These are phyloP conservation scores for Aspergillus nomiae DNA, from an alignment of 2,329 filamentous ascomycete genomes.

Conservation along the genomic window DNA sequence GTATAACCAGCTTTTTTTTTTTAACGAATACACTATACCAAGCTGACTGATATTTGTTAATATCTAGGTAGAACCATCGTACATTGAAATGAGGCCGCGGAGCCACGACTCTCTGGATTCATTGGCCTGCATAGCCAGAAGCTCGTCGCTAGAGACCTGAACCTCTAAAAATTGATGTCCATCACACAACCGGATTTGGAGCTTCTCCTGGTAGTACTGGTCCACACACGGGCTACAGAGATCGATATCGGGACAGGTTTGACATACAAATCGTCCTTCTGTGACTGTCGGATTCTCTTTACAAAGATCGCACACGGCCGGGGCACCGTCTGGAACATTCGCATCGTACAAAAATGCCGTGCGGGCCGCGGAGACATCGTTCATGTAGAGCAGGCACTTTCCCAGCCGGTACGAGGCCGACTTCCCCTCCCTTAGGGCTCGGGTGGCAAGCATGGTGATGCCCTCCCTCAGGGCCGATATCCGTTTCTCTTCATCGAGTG, in stretches of 20 bases:
- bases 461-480: neutral
- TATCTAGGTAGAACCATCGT: too few species aligned
- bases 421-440: neutral
- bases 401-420: neutral
- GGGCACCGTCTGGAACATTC: neutral
- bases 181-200: conserved; percentile 1
- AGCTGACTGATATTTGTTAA: too few species aligned
- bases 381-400: conserved; percentile 1
- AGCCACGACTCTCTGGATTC: too few species aligned
- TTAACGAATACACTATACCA: too few species aligned
- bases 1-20: too few species aligned
- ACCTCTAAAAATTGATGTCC: conserved; percentile 3
- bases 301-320: neutral
- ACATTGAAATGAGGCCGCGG: too few species aligned
- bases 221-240: neutral
- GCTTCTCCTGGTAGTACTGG: neutral
- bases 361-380: neutral
- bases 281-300: neutral
- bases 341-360: conserved; percentile 1
- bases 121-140: neutral
- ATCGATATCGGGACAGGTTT: conserved; percentile 4
- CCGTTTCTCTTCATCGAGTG: neutral
- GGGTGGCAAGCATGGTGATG: neutral
- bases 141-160: neutral
- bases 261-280: conserved; percentile 2